Percentiles rank a stretch among this genome's conserved stretches.
These are phyloP conservation scores for Leishmania arabica DNA, from an alignment of 208 protist species.

Conservation along the genomic window DNA sequence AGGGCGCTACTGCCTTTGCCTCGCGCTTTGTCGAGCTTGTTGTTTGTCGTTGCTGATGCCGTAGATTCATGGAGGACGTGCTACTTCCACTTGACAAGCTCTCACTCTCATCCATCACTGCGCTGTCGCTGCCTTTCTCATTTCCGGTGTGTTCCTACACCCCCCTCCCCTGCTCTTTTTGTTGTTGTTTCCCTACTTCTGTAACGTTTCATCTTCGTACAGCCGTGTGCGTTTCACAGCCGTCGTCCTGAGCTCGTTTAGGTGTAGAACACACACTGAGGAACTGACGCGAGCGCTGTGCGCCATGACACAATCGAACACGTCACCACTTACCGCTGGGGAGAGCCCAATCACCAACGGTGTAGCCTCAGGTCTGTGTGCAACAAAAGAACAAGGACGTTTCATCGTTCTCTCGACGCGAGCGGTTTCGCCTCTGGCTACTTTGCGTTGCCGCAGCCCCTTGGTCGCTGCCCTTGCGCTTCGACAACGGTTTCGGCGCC, in stretches of 20 bases:
- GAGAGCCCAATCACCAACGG: not conserved
- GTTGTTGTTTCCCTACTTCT: not conserved
- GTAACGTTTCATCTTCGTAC: not conserved
- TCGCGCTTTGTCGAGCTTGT: not conserved
- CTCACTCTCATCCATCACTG: not conserved
- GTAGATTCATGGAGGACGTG: too few species aligned
- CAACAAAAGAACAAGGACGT: not conserved
- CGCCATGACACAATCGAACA: not conserved
- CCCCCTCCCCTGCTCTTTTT: not conserved
- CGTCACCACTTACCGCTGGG: not conserved
- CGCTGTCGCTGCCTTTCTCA: not conserved
- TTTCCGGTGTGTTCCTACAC: not conserved
- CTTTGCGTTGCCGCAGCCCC: not conserved
- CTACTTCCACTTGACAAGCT: not conserved
- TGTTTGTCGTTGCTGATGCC: not conserved
- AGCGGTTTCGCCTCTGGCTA: not conserved
- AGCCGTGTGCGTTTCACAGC: not conserved
- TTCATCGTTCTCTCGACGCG: not conserved
- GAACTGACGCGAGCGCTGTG: not conserved
- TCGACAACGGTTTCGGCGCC: not conserved
- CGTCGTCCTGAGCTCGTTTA: too few species aligned
- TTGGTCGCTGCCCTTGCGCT: not conserved
- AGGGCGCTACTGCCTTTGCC: not conserved
- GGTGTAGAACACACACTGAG: not conserved
- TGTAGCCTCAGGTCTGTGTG: not conserved